These are phyloP conservation scores for Anthostomella pinea DNA, from an alignment of 2,329 filamentous ascomycete genomes.

Conservation along the genomic window DNA sequence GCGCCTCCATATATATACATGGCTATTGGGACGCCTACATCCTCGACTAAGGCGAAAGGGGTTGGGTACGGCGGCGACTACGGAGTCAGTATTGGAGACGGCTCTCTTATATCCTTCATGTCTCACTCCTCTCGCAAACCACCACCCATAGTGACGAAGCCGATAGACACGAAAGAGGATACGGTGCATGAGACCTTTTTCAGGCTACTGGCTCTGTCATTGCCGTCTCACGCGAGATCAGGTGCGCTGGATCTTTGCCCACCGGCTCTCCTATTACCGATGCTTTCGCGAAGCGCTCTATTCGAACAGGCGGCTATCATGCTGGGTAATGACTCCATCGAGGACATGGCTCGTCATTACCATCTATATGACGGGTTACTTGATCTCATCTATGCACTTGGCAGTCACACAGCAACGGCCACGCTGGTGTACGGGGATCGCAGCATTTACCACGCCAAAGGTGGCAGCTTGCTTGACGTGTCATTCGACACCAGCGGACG, in stretches of 20 bases:
- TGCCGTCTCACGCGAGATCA: conserved; percentile 8
- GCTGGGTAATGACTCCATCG: conserved; percentile 19
- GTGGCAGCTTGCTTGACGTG: conserved; percentile 34
- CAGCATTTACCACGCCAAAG: conserved; percentile 28
- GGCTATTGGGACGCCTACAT: too few relatives aligned
- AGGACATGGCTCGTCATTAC: conserved; percentile 24
- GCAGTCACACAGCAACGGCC: conserved; percentile 29
- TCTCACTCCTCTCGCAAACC: not conserved
- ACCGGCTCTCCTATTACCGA: conserved; percentile 6
- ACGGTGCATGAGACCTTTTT: conserved; percentile 14
- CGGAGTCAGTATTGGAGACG: too few relatives aligned
- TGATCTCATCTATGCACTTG: conserved; percentile 37
- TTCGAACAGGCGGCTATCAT: conserved; percentile 14
- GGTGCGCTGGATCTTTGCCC: conserved; percentile 2
- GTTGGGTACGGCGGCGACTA: too few relatives aligned
- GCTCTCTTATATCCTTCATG: too few relatives aligned
- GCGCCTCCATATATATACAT: too few relatives aligned
- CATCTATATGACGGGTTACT: conserved; percentile 38
- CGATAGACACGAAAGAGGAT: conserved; percentile 4
- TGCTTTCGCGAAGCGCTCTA: conserved; percentile 23
- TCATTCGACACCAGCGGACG: conserved; percentile 24
- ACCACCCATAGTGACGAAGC: not conserved
- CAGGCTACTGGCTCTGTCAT: conserved; percentile 14
- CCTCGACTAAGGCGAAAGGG: too few relatives aligned
- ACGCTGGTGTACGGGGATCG: conserved; percentile 34